Conservation (phyloP, 1,284 basidiomycete species). For the Naganishia liquefaciens region DNA sequence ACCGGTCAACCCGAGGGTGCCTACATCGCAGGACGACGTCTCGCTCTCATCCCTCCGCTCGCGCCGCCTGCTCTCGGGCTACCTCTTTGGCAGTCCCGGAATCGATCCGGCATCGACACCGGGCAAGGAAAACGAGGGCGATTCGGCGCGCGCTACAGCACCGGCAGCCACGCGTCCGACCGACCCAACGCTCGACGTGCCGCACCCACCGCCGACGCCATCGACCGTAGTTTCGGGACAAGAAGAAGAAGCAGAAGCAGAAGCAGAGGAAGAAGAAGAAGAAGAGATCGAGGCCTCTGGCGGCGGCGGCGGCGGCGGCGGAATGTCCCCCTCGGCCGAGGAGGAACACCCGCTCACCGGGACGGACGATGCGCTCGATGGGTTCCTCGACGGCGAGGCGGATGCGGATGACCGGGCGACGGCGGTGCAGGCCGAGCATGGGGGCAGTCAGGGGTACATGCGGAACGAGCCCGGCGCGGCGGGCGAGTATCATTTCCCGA, state of each 20-base stretch:
- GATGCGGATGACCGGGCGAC: conserved; percentile 45
- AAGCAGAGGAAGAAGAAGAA: conserved; percentile 28
- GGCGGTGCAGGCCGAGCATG: conserved; percentile 45
- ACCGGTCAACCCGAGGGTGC: conserved; percentile 1
- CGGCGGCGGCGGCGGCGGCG: neutral
- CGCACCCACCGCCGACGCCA: conserved; percentile 8
- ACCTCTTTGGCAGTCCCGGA: conserved; percentile 50
- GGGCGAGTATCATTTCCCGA: conserved; percentile 53
- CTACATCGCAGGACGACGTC: conserved; percentile 39
- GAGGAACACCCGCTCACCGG: neutral
- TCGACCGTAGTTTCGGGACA: conserved; percentile 21
- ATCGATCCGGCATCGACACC: conserved; percentile 25
- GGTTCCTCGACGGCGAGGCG: conserved; percentile 52
- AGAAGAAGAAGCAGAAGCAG: conserved; percentile 11
- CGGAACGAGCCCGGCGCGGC: conserved; percentile 40
- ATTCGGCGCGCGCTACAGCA: no score
- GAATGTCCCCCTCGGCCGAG: neutral
- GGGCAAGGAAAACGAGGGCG: neutral
- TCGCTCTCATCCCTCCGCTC: conserved; percentile 43
- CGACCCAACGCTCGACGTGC: conserved; percentile 2
- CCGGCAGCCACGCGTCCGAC: no score
- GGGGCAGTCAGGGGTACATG: conserved; percentile 47
- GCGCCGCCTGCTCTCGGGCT: conserved; percentile 48
- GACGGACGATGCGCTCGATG: conserved; percentile 44
- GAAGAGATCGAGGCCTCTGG: neutral